Conservation (phyloP, 257 asterid species). For the Solanum chmielewskii region DNA sequence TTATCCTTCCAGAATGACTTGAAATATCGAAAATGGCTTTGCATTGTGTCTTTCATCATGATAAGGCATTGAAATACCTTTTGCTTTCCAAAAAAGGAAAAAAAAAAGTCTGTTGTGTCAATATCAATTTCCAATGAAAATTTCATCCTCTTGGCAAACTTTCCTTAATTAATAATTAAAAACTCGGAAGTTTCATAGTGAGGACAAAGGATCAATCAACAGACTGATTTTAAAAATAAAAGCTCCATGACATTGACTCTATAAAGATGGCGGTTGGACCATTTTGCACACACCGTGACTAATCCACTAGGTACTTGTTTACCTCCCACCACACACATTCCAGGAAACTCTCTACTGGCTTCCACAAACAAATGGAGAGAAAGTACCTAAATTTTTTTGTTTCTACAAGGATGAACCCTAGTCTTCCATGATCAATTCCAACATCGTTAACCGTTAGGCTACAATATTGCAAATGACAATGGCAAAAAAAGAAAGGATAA, state of each 20-base stretch:
- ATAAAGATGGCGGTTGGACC: background rate
- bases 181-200: background rate
- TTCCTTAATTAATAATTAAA: background rate
- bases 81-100: background rate
- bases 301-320: background rate
- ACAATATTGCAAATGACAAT: background rate
- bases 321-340: background rate
- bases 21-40: background rate
- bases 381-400: background rate
- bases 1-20: background rate
- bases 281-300: background rate
- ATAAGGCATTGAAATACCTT: background rate
- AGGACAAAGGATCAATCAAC: background rate
- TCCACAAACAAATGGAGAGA: background rate
- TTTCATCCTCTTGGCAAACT: background rate
- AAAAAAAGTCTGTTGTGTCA: background rate
- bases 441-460: background rate
- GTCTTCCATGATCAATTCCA: background rate
- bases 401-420: background rate
- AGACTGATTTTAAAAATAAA: background rate
- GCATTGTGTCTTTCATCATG: background rate
- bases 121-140: background rate
- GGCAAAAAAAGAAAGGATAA: background rate
- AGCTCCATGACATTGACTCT: background rate
- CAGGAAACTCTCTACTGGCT: background rate